These are phyloP conservation scores for Apiospora rasikravindrae DNA, from an alignment of 2,329 filamentous ascomycete genomes.

Conservation along the genomic window DNA sequence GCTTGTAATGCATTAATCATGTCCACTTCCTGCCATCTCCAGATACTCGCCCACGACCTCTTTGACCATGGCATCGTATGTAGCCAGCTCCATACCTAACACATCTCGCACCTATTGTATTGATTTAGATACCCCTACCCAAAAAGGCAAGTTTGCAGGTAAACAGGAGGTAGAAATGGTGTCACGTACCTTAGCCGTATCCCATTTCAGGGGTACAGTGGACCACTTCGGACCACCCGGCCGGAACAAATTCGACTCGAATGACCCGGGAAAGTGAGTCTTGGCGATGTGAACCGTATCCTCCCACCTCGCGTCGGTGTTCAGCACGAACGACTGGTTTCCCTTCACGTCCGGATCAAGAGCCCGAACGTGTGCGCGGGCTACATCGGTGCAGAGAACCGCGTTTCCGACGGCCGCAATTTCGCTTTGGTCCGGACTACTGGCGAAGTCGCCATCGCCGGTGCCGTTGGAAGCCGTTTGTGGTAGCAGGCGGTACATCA, in stretches of 20 bases:
- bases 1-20: background rate
- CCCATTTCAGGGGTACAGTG: constrained; percentile 18
- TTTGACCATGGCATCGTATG: constrained; percentile 16
- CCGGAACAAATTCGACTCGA: background rate
- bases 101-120: constrained; percentile 9
- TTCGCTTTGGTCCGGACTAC: background rate
- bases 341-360: constrained; percentile 18
- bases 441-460: background rate
- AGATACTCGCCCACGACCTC: constrained; percentile 18
- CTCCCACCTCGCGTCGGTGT: constrained; percentile 17
- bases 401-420: constrained; percentile 16
- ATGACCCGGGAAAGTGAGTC: background rate
- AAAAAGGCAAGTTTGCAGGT: background rate
- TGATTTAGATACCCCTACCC: background rate
- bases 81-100: constrained; percentile 9
- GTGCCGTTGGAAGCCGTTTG: background rate
- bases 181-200: constrained; percentile 10
- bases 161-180: background rate
- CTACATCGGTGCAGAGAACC: constrained; percentile 23
- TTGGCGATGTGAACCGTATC: constrained; percentile 15
- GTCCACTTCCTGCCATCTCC: background rate
- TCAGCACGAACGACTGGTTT: constrained; percentile 21
- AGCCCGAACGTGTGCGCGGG: constrained; percentile 21
- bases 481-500: constrained; percentile 20
- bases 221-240: background rate